Evolutionary conservation across 2,329 filamentous ascomycete species (phyloP).

Genomic region (Pseudogymnoascus sp.): DNA sequence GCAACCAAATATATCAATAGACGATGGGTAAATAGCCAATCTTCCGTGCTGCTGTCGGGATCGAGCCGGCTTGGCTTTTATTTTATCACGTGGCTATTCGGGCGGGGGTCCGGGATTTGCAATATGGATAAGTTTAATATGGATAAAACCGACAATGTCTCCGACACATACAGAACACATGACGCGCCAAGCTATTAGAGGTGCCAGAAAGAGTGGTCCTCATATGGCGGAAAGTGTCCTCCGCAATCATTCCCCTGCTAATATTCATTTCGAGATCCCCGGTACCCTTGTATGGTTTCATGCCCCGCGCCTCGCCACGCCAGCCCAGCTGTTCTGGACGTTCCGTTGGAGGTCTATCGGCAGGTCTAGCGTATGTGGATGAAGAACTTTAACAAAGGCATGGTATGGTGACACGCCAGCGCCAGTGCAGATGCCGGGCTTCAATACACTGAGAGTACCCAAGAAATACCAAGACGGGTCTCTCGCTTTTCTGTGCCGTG

Average conservation of each 20-base stretch:
- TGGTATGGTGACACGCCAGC: neutral
- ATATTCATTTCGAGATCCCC: neutral
- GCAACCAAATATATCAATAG: neutral
- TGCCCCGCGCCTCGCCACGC: neutral
- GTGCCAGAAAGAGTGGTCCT: neutral
- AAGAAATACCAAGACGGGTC: conserved; percentile 4
- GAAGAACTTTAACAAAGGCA: neutral
- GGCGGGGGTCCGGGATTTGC: neutral
- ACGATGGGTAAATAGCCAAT: neutral
- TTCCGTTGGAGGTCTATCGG: neutral
- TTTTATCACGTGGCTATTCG: conserved; percentile 2
- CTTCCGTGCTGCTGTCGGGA: neutral
- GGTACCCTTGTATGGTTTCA: neutral
- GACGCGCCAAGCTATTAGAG: neutral
- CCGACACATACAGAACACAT: neutral
- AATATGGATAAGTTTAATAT: neutral
- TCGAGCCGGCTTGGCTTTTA: neutral
- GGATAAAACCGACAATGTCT: neutral
- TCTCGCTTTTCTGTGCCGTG: neutral
- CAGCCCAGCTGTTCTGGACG: neutral
- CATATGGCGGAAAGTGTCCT: conserved; percentile 1
- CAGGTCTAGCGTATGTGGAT: neutral
- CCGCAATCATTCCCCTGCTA: neutral
- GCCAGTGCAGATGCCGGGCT: neutral
- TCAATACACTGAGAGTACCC: neutral